These are phyloP conservation scores for Barbatosphaeria neglecta DNA, from an alignment of 495 filamentous ascomycete species.

Conservation along the genomic window DNA sequence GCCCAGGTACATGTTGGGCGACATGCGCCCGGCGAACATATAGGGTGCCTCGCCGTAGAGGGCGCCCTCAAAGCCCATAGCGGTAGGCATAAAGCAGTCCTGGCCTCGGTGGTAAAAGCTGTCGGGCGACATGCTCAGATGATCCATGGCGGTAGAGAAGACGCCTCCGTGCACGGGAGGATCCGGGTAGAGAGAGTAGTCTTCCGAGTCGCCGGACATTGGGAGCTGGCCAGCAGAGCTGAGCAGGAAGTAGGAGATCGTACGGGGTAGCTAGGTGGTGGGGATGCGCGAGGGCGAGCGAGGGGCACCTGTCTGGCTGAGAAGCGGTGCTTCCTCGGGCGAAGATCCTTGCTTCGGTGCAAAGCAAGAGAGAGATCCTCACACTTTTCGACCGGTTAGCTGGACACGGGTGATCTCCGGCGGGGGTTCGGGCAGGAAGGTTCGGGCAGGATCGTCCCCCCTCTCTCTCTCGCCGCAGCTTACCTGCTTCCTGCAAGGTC, in stretches of 20 bases:
- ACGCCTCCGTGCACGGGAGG: conserved; percentile 18
- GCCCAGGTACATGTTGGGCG: conserved; percentile 32
- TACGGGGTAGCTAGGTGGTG: background rate
- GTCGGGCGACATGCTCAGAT: conserved; percentile 28
- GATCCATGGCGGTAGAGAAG: conserved; percentile 25
- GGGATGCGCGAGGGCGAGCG: background rate
- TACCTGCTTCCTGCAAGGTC: no score
- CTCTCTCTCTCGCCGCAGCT: no score
- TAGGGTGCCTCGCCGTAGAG: conserved; percentile 24
- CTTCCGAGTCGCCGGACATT: conserved; percentile 11
- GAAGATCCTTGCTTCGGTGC: background rate
- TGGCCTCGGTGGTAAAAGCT: conserved; percentile 26
- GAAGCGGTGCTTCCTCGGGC: background rate
- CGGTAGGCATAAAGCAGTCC: conserved; percentile 21
- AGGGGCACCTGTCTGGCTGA: background rate
- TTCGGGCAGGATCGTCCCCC: no score
- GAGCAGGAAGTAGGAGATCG: background rate
- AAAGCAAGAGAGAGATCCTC: background rate
- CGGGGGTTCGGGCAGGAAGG: no score
- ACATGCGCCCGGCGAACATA: conserved; percentile 23
- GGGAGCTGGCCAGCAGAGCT: background rate
- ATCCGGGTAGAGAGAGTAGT: conserved; percentile 34
- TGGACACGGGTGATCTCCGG: no score
- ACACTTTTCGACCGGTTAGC: background rate
- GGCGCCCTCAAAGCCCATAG: conserved; percentile 25